phyloP scores from a whole-genome alignment of 768 basidiomycete genomes.

The Leccinum subgranulosum region DNA sequence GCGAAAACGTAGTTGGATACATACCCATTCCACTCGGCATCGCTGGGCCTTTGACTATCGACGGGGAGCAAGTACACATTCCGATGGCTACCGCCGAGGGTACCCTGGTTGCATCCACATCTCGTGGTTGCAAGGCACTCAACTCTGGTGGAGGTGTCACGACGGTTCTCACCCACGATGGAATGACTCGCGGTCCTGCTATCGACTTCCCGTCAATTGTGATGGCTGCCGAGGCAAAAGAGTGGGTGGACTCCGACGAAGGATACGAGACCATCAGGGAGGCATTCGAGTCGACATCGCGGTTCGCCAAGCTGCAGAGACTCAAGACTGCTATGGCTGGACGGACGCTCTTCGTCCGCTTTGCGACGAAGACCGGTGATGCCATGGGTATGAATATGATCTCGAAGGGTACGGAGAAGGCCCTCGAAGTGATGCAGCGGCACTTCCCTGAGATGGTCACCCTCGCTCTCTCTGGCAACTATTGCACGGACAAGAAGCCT shows the following conservation, averaged over 20 bases:
- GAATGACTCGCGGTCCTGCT: constrained; percentile 98
- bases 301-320: constrained; percentile 83
- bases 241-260: constrained; percentile 82
- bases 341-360: constrained; percentile 88
- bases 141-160: constrained; percentile 95
- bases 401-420: constrained; percentile 95
- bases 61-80: constrained; percentile 80
- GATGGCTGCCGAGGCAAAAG: constrained; percentile 78
- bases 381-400: constrained; percentile 99
- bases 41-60: constrained; percentile 91
- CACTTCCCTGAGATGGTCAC: constrained; percentile 90
- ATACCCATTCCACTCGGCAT: constrained; percentile 96
- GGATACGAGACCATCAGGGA: constrained; percentile 73
- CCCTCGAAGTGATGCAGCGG: constrained; percentile 72
- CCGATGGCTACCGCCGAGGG: constrained; percentile 99
- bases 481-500: constrained; percentile 99
- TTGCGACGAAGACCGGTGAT: constrained; percentile 92
- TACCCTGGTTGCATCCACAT: constrained; percentile 95
- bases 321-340: constrained; percentile 92
- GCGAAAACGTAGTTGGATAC: constrained; percentile 98
- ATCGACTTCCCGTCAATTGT: constrained; percentile 87
- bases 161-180: constrained; percentile 89
- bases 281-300: constrained; percentile 92
- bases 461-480: constrained; percentile 92
- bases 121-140: constrained; percentile 96